Conservation (phyloP, 2,329 filamentous ascomycete genomes). For the Diaporthe citri region DNA sequence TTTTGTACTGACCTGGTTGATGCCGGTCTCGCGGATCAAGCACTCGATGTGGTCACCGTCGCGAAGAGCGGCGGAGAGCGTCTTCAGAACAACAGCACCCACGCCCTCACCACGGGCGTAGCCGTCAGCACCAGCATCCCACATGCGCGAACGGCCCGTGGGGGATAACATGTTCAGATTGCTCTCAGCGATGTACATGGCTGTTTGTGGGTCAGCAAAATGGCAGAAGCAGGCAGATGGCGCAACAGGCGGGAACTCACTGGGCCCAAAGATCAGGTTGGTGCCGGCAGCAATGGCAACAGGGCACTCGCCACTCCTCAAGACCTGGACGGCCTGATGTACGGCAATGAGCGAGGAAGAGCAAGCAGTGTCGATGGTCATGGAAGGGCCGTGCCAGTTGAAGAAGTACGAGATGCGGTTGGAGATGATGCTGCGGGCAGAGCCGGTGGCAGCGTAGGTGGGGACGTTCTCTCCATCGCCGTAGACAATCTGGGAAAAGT, state of each 20-base stretch:
- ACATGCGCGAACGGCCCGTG: slow-evolving; percentile 54
- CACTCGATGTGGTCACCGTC: slow-evolving; percentile 57
- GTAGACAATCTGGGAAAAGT: slow-evolving; percentile 43
- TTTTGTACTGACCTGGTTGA: slow-evolving; percentile 51
- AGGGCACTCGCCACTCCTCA: slow-evolving; percentile 48
- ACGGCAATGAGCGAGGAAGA: slow-evolving; percentile 55
- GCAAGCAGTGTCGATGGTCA: slow-evolving; percentile 60
- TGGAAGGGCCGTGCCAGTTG: slow-evolving; percentile 53
- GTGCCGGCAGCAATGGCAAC: slow-evolving; percentile 51
- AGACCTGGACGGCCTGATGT: slow-evolving; percentile 52
- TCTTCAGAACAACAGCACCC: slow-evolving; percentile 61
- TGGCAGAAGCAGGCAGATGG: not conserved
- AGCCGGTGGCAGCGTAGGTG: slow-evolving; percentile 51
- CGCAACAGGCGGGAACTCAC: not conserved
- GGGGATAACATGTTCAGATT: slow-evolving; percentile 55
- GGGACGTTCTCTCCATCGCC: slow-evolving; percentile 41
- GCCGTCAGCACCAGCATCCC: slow-evolving; percentile 61
- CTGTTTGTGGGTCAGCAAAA: not conserved
- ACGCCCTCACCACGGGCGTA: slow-evolving; percentile 67
- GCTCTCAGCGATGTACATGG: slow-evolving; percentile 50
- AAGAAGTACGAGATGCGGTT: slow-evolving; percentile 57
- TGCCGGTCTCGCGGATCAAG: slow-evolving; percentile 57
- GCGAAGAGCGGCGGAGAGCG: slow-evolving; percentile 56
- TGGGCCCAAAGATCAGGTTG: slow-evolving; percentile 51
- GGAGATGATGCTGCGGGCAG: slow-evolving; percentile 47